Percentiles rank a stretch among this genome's conserved stretches.
phyloP scores from a whole-genome alignment of 2,329 filamentous ascomycete species.

The Diaporthe aspalathi region DNA sequence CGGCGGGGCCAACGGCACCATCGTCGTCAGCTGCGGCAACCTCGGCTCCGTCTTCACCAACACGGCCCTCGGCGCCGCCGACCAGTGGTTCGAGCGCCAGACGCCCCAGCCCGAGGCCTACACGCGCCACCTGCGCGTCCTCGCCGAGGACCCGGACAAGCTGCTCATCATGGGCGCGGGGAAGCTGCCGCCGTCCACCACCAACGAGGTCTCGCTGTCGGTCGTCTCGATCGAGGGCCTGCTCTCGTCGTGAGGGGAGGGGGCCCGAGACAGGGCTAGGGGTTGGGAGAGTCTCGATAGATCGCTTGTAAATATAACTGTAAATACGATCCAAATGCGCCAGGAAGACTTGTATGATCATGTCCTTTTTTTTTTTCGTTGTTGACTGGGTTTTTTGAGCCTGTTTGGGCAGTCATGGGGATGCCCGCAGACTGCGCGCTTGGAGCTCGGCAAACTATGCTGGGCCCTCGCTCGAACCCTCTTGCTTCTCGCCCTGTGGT shows the following conservation, averaged over 20 bases:
- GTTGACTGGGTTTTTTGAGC: neutral
- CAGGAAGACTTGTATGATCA: too few species aligned
- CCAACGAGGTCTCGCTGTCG: conserved; percentile 56
- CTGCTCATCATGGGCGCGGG: conserved; percentile 59
- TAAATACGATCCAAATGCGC: conserved; percentile 13
- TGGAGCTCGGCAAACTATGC: neutral
- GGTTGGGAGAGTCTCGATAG: neutral
- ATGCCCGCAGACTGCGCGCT: neutral
- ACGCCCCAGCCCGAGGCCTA: conserved; percentile 52
- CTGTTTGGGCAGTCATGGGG: neutral
- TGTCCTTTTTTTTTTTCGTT: neutral
- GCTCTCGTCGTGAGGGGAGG: conserved; percentile 11
- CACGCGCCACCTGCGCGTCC: conserved; percentile 51
- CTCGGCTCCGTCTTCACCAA: conserved; percentile 57
- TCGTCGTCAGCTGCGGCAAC: conserved; percentile 54
- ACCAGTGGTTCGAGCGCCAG: conserved; percentile 51
- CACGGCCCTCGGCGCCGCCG: conserved; percentile 51
- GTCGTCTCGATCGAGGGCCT: conserved; percentile 45
- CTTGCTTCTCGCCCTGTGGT: neutral
- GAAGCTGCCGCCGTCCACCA: conserved; percentile 58
- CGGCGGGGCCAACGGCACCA: conserved; percentile 58
- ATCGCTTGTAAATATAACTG: conserved; percentile 4
- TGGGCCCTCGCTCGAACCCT: neutral
- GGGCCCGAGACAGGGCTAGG: neutral
- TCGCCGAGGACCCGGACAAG: conserved; percentile 49